Evolutionary conservation across 768 basidiomycete genomes (phyloP).

Genomic region (Hygrophorus russula): DNA sequence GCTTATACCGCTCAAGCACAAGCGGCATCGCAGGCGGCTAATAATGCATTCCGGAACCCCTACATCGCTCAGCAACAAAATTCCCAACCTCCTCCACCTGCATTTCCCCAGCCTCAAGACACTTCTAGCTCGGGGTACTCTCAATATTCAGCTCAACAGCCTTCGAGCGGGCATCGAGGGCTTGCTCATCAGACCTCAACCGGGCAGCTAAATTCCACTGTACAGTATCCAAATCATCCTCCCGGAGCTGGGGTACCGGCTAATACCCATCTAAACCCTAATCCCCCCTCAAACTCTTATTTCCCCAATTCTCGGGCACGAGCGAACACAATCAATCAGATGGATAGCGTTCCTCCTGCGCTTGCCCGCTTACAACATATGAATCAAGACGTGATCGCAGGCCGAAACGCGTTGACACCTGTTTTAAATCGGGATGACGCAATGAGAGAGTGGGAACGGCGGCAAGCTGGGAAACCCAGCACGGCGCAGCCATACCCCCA

Average conservation of each 20-base stretch:
- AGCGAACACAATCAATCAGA: slow-evolving; percentile 86
- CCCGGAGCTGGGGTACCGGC: slow-evolving; percentile 18
- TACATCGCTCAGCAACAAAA: slow-evolving; percentile 52
- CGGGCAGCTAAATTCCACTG: slow-evolving; percentile 28
- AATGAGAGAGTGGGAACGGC: slow-evolving; percentile 90
- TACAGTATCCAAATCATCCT: slow-evolving; percentile 24
- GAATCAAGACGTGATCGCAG: slow-evolving; percentile 71
- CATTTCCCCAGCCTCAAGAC: slow-evolving; percentile 10
- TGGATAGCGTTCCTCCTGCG: slow-evolving; percentile 91
- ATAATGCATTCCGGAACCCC: slow-evolving; percentile 61
- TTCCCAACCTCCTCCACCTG: slow-evolving; percentile 18
- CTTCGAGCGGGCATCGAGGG: slow-evolving; percentile 25
- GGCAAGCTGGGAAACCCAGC: slow-evolving; percentile 62
- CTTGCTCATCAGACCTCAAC: slow-evolving; percentile 41
- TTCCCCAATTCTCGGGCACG: slow-evolving; percentile 61
- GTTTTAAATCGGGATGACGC: slow-evolving; percentile 93
- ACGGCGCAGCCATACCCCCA: slow-evolving; percentile 80
- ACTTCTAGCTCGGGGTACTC: slow-evolving; percentile 11
- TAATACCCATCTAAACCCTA: slow-evolving; percentile 30
- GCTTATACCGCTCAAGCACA: slow-evolving; percentile 83
- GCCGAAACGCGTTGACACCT: slow-evolving; percentile 81
- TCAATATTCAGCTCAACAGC: slow-evolving; percentile 19
- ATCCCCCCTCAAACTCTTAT: slow-evolving; percentile 58
- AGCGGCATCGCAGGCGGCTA: slow-evolving; percentile 60
- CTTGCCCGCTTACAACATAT: slow-evolving; percentile 82